These are phyloP conservation scores for Magnolia sinica DNA, from an alignment of 164 flowering plant genomes.

Conservation along the genomic window DNA sequence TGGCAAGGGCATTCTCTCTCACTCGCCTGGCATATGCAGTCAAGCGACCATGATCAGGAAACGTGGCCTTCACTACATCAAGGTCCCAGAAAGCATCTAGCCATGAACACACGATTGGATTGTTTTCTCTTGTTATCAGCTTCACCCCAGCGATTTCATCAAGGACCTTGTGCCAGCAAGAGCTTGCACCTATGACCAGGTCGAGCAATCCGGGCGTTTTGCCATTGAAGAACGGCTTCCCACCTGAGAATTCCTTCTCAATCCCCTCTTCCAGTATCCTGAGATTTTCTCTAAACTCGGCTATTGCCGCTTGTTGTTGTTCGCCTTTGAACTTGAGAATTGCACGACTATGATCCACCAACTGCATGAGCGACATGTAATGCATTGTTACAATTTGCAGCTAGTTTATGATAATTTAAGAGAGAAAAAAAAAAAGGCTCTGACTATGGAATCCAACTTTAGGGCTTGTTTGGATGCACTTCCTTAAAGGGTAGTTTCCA, in stretches of 20 bases:
- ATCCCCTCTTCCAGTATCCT: conserved; percentile 25
- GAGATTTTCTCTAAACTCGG: conserved; percentile 22
- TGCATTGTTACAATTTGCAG: too few species aligned
- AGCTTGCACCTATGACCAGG: background rate
- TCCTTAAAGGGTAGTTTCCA: too few species aligned
- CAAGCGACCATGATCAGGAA: background rate
- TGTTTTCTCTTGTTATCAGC: background rate
- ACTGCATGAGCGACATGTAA: background rate
- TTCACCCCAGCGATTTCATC: background rate
- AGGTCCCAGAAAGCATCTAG: background rate
- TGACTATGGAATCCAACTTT: too few species aligned
- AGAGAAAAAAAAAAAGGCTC: too few species aligned
- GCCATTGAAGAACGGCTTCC: conserved; percentile 2
- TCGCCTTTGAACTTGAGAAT: conserved; percentile 12
- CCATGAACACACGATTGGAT: background rate
- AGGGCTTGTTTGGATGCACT: too few species aligned
- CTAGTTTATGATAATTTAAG: too few species aligned
- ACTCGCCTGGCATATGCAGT: background rate
- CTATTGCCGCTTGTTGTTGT: conserved; percentile 20
- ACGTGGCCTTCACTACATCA: background rate
- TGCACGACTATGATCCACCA: background rate
- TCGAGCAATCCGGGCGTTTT: background rate
- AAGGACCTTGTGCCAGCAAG: background rate
- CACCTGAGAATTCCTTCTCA: conserved; percentile 7
- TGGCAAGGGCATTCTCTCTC: background rate